Evolutionary conservation across 192 early-diverging fungal genomes (phyloP), one percentile per base, ranked within the genome.

Genomic region (Bifiguratus adelaidae): DNA sequence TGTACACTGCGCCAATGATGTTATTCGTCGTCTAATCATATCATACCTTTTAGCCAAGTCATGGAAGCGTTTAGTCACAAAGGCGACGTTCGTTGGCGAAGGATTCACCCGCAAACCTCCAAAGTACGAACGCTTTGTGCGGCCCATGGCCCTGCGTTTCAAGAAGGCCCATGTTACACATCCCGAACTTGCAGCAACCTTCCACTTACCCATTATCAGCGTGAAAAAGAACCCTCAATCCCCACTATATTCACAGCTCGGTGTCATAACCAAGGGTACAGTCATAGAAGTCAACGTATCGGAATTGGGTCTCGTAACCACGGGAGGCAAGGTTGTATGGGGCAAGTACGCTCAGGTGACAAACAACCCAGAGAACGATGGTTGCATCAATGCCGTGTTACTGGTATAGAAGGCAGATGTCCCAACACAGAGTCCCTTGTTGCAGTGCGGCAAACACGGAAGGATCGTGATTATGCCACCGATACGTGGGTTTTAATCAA

Each of bases 141-240:
- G 95, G 28, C 95, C 93, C 35, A 95, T 92, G 83, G 95, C 89
- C 9, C 71, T 99, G 40, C 86, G 95, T 42, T 95, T 87, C 77
- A 99, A 99, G 63, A 96, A 95, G 66, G 93, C 95, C 29, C 89
- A 97, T 55, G 93, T 99, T 45, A 99, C 95, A 22, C 95, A 99
- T 62, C 95, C 95, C 13, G 95, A 99, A 66, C 80, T 99, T 41
- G 87, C 81, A 55, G 95, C 95, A 11, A 99, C 94, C 0, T 99
- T 99, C 72, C 83, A 82, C 59, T 73, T 99, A 45, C 92, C 93
- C 9, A 97, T 99, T 35, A 82, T 99, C 44, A 85, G 88, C 47
- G 93, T 99, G 43, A 99, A 99, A 67, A 99, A 99, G 86, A 99
- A 96, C 72, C 95, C 93, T 38, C 85, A 83, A 67, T 83, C 78